A percentile compares a stretch with the other conserved stretches of the same genome.
Conservation (phyloP, 1,284 basidiomycete genomes). For the Ustanciosporium gigantosporum region DNA sequence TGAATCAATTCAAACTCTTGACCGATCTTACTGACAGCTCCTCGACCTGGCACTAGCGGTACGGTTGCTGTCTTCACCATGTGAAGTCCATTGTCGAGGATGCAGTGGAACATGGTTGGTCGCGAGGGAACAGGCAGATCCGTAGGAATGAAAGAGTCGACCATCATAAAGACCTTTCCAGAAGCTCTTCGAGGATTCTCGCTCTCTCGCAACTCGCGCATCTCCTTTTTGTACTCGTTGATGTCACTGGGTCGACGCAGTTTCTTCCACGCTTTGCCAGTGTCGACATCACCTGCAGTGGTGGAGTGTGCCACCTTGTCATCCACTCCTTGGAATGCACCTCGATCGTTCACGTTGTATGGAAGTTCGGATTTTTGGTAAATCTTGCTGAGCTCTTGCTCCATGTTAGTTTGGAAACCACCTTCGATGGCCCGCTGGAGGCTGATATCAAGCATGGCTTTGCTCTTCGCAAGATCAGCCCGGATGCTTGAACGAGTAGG, state of each 20-base stretch:
- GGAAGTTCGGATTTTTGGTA: slow-evolving; percentile 61
- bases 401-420: slow-evolving; percentile 47
- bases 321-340: slow-evolving; percentile 44
- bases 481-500: slow-evolving; percentile 42
- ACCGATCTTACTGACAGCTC: slow-evolving; percentile 70
- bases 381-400: slow-evolving; percentile 51
- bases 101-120: slow-evolving; percentile 78
- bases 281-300: slow-evolving; percentile 76
- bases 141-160: slow-evolving; percentile 56
- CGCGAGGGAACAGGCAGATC: slow-evolving; percentile 60
- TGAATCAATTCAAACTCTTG: slow-evolving; percentile 79
- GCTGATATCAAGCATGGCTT: slow-evolving; percentile 44
- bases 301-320: slow-evolving; percentile 69
- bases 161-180: slow-evolving; percentile 88
- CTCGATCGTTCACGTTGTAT: slow-evolving; percentile 63
- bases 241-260: slow-evolving; percentile 89
- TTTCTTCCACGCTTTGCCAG: slow-evolving; percentile 82
- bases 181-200: slow-evolving; percentile 77
- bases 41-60: slow-evolving; percentile 67
- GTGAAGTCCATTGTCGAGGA: slow-evolving; percentile 93
- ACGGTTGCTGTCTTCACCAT: slow-evolving; percentile 88
- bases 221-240: slow-evolving; percentile 89
- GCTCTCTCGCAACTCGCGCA: slow-evolving; percentile 75
- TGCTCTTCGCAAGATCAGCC: slow-evolving; percentile 41
- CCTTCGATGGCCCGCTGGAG: slow-evolving; percentile 43